phyloP scores from a whole-genome alignment of 192 early-diverging fungal genomes.

The Entomortierella parvispora region DNA sequence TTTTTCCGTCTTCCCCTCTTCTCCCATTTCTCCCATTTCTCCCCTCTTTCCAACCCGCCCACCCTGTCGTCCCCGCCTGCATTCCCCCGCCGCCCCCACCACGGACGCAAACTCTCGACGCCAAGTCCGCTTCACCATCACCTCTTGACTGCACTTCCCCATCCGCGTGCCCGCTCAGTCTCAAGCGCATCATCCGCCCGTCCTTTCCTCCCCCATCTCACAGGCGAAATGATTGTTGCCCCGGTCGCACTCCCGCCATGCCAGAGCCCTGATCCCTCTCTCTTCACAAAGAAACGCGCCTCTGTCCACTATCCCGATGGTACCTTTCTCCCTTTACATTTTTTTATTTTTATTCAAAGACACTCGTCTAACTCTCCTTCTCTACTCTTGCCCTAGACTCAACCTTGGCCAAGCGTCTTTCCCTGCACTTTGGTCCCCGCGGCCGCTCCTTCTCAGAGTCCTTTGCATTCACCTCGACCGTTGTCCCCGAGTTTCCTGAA shows the following conservation, averaged over 20 bases:
- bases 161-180: too few relatives aligned
- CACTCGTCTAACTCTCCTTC: background rate
- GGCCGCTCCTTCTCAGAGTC: constrained; percentile 40
- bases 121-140: background rate
- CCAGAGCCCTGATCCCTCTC: constrained; percentile 7
- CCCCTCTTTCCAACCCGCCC: background rate
- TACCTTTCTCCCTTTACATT: background rate
- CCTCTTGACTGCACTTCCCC: background rate
- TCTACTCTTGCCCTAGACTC: constrained; percentile 18
- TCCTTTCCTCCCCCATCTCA: too few relatives aligned
- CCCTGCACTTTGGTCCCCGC: constrained; percentile 25
- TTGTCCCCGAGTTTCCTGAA: constrained; percentile 20
- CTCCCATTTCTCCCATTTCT: background rate
- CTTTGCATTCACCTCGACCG: constrained; percentile 11
- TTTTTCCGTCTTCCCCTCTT: background rate
- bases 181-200: too few relatives aligned
- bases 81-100: background rate
- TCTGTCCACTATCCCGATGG: constrained; percentile 46
- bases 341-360: background rate
- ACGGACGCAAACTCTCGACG: too few relatives aligned
- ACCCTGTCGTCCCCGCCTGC: background rate
- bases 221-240: constrained; percentile 21
- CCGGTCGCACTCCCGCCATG: constrained; percentile 22
- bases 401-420: constrained; percentile 29
- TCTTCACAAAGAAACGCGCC: constrained; percentile 29